Evolutionary conservation across 2,329 filamentous ascomycete species (phyloP), one percentile per base, ranked within the genome.

Genomic region (Botrytis tulipae): DNA sequence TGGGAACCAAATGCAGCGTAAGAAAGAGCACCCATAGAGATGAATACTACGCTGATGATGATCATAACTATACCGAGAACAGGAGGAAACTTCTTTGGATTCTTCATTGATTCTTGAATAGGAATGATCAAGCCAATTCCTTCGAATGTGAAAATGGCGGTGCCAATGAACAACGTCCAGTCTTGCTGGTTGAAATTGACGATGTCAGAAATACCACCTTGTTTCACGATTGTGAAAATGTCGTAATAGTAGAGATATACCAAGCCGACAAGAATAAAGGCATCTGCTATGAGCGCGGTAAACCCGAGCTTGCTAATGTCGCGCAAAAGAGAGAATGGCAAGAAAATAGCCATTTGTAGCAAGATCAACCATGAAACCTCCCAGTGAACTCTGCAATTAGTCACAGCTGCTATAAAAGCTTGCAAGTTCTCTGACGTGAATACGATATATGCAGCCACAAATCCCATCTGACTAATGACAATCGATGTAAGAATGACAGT

Each of bases 101-200:
- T 87, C 81, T 91, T 93, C 96, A 99, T 99, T 35, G 95, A 97
- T 80, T 97, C 95, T 83, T 99, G 97, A 74, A 99, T 98, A 0
- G 97, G 96, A 76, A 99, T 98, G 82, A 99, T 97, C 67, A 99
- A 89, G 20, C 96, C 97, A 75, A 99, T 97, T 42, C 96, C 96
- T 82, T 99, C 96, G 80, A 98, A 99, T 0, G 96, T 98, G 84
- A 99, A 99, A 81, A 99, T 98, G 42, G 97, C 96, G 0, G 97
- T 99, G 75, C 96, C 97, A 79, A 99, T 99, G 82, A 99, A 98
- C 7, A 99, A 87, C 0, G 96, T 97, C 96, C 97, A 99, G 82
- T 94, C 92, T 75, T 92, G 90, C 59, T 91, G 83, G 84, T 99
- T 99, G 87, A 99, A 98, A 80, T 92, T 87, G 78, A 92, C 89